A percentile compares a stretch with the other conserved stretches of the same genome.
phyloP scores from a whole-genome alignment of 2,329 filamentous ascomycete species.

The Cladosporium sp. region DNA sequence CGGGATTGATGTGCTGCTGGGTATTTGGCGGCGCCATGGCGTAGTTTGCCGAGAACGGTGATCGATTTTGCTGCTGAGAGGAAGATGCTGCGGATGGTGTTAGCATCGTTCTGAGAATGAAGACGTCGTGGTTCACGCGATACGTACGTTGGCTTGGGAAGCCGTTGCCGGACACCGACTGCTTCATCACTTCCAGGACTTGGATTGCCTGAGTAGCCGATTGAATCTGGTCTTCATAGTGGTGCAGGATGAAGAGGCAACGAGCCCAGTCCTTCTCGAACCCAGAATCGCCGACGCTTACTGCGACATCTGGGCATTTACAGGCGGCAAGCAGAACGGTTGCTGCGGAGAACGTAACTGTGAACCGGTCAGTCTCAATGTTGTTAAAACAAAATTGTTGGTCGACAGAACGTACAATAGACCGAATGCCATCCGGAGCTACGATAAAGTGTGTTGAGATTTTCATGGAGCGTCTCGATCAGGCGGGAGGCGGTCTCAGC shows the following conservation, averaged over 20 bases:
- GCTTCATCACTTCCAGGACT: conserved; percentile 20
- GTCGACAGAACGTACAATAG: conserved; percentile 11
- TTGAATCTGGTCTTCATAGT: conserved; percentile 20
- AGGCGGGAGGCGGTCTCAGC: conserved; percentile 31
- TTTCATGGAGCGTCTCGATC: conserved; percentile 31
- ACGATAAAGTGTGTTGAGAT: conserved; percentile 22
- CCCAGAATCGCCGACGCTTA: conserved; percentile 10
- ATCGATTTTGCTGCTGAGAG: not conserved
- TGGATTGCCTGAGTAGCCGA: conserved; percentile 20
- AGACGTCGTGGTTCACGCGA: not conserved
- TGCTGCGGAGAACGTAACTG: conserved; percentile 20
- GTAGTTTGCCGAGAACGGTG: not conserved
- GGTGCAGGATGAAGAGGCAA: conserved; percentile 18
- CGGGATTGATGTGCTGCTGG: not conserved
- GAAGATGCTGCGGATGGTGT: conserved; percentile 9
- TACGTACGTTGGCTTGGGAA: not conserved
- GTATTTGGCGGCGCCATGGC: not conserved
- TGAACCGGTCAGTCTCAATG: not conserved
- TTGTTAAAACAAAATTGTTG: not conserved
- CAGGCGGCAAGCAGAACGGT: conserved; percentile 21
- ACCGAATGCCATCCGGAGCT: conserved; percentile 23
- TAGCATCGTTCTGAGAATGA: not conserved
- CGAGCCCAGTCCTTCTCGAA: conserved; percentile 19
- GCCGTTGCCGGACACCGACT: conserved; percentile 5
- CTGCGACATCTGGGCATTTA: conserved; percentile 12